Percentiles rank a stretch among this genome's conserved stretches.
phyloP scores from a whole-genome alignment of 352 stramenopile species.

The Globisporangium echinulatum region DNA sequence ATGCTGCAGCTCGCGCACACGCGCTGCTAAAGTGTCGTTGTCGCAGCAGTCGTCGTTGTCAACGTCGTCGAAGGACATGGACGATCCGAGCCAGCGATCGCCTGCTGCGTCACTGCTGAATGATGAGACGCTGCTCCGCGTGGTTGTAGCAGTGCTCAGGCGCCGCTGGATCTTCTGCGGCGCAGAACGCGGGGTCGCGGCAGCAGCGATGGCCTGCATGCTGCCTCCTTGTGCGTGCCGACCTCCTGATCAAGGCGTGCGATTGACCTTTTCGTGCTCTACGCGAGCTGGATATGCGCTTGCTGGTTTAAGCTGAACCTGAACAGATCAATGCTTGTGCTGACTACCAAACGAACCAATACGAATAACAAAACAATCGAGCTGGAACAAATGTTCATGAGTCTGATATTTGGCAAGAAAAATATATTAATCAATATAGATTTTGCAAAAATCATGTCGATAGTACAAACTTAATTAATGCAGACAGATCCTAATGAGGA shows the following conservation, averaged over 20 bases:
- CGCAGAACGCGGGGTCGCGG: neutral
- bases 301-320: too few relatives aligned
- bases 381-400: too few relatives aligned
- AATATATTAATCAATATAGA: too few relatives aligned
- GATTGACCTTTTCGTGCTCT: too few relatives aligned
- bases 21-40: constrained; percentile 1
- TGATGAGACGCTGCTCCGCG: neutral
- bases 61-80: neutral
- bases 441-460: too few relatives aligned
- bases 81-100: neutral
- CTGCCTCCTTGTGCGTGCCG: neutral
- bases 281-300: too few relatives aligned
- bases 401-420: too few relatives aligned
- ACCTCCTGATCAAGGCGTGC: neutral
- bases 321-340: too few relatives aligned
- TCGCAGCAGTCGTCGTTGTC: neutral
- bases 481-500: too few relatives aligned
- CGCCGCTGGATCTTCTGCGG: neutral
- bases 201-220: neutral
- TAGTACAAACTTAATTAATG: too few relatives aligned
- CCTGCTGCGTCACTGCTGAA: neutral
- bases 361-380: too few relatives aligned
- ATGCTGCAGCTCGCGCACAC: constrained; percentile 26
- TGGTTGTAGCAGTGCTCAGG: neutral
- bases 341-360: too few relatives aligned